phyloP scores from a whole-genome alignment of 108 stramenopile genomes.

The Skeletonema tropicum region DNA sequence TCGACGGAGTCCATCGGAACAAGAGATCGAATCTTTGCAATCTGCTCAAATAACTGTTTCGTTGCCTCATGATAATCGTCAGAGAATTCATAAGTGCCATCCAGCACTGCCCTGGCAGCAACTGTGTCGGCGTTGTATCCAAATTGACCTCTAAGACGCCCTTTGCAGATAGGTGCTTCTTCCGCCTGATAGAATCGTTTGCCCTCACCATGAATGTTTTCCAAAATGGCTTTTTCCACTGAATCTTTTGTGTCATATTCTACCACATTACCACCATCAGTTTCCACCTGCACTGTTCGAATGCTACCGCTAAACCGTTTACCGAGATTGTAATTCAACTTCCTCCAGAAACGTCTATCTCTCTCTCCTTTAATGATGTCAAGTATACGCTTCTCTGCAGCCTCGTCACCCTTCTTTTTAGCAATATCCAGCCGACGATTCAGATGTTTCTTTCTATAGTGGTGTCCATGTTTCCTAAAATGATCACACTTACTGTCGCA shows the following conservation, averaged over 20 bases:
- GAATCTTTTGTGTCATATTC: background rate
- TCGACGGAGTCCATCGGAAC: no score
- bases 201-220: slow-evolving; percentile 1
- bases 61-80: no score
- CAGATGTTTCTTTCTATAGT: background rate
- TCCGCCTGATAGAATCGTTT: no score
- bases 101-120: no score
- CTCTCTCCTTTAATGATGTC: slow-evolving; percentile 17
- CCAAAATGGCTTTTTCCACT: slow-evolving; percentile 7
- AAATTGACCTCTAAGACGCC: no score
- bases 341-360: slow-evolving; percentile 23
- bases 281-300: slow-evolving; percentile 11
- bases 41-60: no score
- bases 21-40: no score
- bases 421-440: slow-evolving; percentile 1
- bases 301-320: background rate
- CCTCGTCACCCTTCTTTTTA: background rate
- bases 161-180: no score
- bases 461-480: background rate
- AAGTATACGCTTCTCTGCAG: slow-evolving; percentile 7
- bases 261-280: background rate
- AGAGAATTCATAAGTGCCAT: no score
- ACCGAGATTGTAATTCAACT: slow-evolving; percentile 4
- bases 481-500: background rate
- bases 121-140: no score